Evolutionary conservation across 345 rosid genomes (phyloP).

Genomic region (Acer negundo): DNA sequence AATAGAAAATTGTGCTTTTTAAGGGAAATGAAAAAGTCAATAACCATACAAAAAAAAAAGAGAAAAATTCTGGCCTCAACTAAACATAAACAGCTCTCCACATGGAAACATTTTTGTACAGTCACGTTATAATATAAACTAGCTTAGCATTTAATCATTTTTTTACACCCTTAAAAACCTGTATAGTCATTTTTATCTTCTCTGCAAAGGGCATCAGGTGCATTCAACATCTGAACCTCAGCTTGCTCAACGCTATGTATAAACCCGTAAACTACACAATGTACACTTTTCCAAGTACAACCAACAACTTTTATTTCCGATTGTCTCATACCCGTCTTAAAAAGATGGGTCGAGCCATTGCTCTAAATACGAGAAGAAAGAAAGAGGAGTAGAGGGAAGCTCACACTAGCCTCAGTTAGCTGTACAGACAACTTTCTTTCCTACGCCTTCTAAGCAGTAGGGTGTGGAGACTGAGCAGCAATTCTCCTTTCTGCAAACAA

Average conservation of each 20-base stretch:
- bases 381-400: conserved; percentile 34
- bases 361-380: conserved; percentile 31
- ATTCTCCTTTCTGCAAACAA: conserved; percentile 65
- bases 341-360: conserved; percentile 31
- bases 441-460: conserved; percentile 40
- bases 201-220: conserved; percentile 38
- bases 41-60: conserved; percentile 35
- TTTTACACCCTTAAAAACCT: conserved; percentile 55
- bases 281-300: conserved; percentile 57
- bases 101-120: conserved; percentile 56
- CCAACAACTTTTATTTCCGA: conserved; percentile 53
- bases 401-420: conserved; percentile 60
- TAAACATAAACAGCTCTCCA: conserved; percentile 60
- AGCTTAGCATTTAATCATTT: conserved; percentile 39
- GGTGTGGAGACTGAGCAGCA: conserved; percentile 51
- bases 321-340: conserved; percentile 43
- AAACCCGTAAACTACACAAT: conserved; percentile 67
- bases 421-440: conserved; percentile 57
- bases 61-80: conserved; percentile 38
- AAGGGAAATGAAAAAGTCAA: conserved; percentile 23
- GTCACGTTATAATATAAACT: conserved; percentile 42
- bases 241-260: conserved; percentile 51
- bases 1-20: conserved; percentile 28
- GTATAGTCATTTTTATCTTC: conserved; percentile 33
- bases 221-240: conserved; percentile 39